Evolutionary conservation across 202 grass and related monocot species (phyloP), one percentile per base, ranked within the genome.

Genomic region (Musa balbisiana): DNA sequence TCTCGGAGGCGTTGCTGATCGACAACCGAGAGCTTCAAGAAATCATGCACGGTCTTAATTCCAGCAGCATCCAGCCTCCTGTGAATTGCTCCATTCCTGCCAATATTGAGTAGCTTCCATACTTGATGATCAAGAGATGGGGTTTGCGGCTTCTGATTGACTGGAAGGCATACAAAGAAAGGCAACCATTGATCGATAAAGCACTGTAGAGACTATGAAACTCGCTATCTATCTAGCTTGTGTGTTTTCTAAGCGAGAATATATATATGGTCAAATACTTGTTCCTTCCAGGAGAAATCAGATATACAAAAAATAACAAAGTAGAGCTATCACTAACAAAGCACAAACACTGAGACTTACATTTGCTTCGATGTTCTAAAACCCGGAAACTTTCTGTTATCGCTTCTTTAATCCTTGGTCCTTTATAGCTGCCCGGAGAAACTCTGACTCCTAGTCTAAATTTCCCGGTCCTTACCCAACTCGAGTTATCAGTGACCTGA

Each of bases 101-200:
- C 67, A 66, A 96, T 87, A 52, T 53, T 82, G 66, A 87, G 55
- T 50, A 96, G 78, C 16, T 81, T 85, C 92, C 92, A 96, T 26
- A 90, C 83, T 77, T 90, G 72, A 2, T 96, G 89, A 0, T 64
- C 68, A 16, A 81, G 55, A 79, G 24, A 33, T 59, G 92, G 92
- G 1, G 87, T 83, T 23, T 87, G 66, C 58, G 88, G 80, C 74
- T 92, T 96, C 74, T 87, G 64, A 72, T 87, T 79, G 16, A 27
- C 92, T 96, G 69, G 25, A 82, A 83, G 2, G 62, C 49, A 10
- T 49, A 62, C 16, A 13, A 17, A 74, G 63, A 12, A 78, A 25
- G 21, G 11, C 23, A 64, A 25, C 10, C 2, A 8, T 64, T 23
- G 10, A 23, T 63, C 20, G 1, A 63, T 63, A 20, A 9, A 22